A percentile compares a stretch with the other conserved stretches of the same genome.
These are phyloP conservation scores for Grammothele lineata DNA, from an alignment of 768 basidiomycete genomes.

Conservation along the genomic window DNA sequence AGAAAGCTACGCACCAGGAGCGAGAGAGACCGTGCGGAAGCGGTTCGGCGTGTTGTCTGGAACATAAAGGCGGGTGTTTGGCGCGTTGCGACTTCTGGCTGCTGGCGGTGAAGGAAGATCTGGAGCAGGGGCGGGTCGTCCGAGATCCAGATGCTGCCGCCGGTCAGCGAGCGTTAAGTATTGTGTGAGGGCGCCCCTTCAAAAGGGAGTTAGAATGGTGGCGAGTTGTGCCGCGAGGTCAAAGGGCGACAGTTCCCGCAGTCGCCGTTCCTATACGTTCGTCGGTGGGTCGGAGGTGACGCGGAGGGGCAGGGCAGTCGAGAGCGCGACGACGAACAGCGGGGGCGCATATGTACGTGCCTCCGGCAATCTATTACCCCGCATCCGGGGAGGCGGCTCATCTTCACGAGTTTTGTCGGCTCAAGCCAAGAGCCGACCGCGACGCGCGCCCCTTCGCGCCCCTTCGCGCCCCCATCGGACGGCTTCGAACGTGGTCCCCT, in stretches of 20 bases:
- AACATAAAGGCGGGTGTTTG: slow-evolving; percentile 10
- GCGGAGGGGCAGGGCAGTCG: neutral
- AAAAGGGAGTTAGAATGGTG: slow-evolving; percentile 1
- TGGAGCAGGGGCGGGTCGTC: slow-evolving; percentile 1
- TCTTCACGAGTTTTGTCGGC: slow-evolving; percentile 10
- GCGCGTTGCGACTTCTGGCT: slow-evolving; percentile 2
- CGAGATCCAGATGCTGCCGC: neutral
- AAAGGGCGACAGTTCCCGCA: too few species aligned
- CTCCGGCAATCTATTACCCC: slow-evolving; percentile 15
- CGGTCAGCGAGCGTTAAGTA: neutral
- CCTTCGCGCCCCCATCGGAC: too few species aligned
- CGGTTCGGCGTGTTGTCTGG: slow-evolving; percentile 12
- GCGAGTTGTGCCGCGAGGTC: slow-evolving; percentile 3
- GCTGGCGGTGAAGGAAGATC: neutral
- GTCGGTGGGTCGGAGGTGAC: neutral
- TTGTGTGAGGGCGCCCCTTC: neutral
- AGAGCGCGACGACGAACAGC: neutral
- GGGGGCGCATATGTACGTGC: slow-evolving; percentile 2
- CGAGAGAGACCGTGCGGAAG: slow-evolving; percentile 11
- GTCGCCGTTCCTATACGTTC: too few species aligned
- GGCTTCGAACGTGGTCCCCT: too few species aligned
- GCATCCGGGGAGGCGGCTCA: slow-evolving; percentile 12
- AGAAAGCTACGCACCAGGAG: slow-evolving; percentile 9
- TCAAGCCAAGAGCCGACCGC: neutral
- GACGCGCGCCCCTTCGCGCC: too few species aligned